phyloP scores from a whole-genome alignment of 176 grass and related monocot species.

The Guadua angustifolia region DNA sequence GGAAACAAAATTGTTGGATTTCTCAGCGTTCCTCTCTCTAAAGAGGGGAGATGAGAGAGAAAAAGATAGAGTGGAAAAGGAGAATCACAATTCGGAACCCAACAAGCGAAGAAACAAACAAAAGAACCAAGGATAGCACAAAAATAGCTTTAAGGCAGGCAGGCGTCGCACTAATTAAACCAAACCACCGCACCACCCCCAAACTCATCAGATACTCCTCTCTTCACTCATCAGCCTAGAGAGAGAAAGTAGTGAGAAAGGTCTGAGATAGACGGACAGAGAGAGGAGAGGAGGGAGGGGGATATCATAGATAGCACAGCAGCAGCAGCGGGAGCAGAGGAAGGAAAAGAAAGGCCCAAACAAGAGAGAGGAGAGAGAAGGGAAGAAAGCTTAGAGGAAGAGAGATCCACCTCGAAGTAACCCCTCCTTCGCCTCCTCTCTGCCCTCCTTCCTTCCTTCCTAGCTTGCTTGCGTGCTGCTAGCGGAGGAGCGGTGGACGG shows the following conservation, averaged over 20 bases:
- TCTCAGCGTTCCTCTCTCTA: not conserved
- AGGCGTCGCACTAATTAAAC: conserved; percentile 42
- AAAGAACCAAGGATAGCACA: conserved; percentile 56
- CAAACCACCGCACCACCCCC: conserved; percentile 22
- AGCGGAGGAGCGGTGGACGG: not conserved
- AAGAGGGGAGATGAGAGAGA: not conserved
- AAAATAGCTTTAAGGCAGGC: conserved; percentile 55
- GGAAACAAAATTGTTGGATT: conserved; percentile 2
- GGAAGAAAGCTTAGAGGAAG: conserved; percentile 56
- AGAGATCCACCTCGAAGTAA: conserved; percentile 98
- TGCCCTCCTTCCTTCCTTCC: not conserved
- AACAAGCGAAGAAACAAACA: conserved; percentile 63
- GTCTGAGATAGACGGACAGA: conserved; percentile 16
- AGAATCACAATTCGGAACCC: conserved; percentile 18
- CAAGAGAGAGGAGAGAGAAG: conserved; percentile 17
- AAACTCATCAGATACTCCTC: conserved; percentile 43
- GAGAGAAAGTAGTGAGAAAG: conserved; percentile 1
- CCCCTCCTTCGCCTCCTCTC: conserved; percentile 23
- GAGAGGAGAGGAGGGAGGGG: not conserved
- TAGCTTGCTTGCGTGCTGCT: not conserved
- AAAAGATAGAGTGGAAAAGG: not conserved
- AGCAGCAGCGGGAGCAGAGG: conserved; percentile 32
- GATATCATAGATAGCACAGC: conserved; percentile 54
- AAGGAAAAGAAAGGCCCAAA: conserved; percentile 20
- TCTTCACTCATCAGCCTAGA: conserved; percentile 29